phyloP scores from a whole-genome alignment of 257 asterid genomes.

The Solanum dulcamara region DNA sequence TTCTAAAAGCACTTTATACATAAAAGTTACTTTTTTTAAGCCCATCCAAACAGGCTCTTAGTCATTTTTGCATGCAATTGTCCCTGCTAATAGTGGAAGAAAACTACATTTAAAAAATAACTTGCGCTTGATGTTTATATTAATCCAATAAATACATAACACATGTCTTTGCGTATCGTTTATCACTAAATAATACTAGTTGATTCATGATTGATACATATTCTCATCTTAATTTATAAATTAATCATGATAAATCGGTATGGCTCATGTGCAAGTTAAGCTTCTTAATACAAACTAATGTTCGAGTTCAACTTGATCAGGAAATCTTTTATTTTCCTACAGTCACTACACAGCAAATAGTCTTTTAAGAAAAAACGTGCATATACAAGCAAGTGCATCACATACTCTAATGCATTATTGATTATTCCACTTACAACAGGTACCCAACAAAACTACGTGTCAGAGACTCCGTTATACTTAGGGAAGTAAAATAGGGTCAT shows the following conservation, averaged over 20 bases:
- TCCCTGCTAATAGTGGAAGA: no score
- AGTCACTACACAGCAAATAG: no score
- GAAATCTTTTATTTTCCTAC: no score
- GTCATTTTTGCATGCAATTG: not conserved
- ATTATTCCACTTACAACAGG: no score
- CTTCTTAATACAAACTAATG: not conserved
- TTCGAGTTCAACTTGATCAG: no score
- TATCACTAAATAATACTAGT: not conserved
- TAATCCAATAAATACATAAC: not conserved
- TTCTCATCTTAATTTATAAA: not conserved
- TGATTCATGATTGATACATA: no score
- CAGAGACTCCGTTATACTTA: not conserved
- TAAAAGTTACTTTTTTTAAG: no score
- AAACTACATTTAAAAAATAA: no score
- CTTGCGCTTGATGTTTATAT: not conserved
- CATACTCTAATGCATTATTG: not conserved
- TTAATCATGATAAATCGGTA: not conserved
- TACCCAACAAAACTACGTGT: not conserved
- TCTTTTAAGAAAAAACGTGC: not conserved
- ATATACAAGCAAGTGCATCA: not conserved
- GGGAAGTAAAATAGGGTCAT: not conserved
- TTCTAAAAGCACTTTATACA: no score
- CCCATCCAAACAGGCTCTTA: no score
- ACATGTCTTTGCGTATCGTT: not conserved
- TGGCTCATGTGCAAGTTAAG: not conserved